phyloP scores from a whole-genome alignment of 345 rosid species.

The Aquilaria sinensis region DNA sequence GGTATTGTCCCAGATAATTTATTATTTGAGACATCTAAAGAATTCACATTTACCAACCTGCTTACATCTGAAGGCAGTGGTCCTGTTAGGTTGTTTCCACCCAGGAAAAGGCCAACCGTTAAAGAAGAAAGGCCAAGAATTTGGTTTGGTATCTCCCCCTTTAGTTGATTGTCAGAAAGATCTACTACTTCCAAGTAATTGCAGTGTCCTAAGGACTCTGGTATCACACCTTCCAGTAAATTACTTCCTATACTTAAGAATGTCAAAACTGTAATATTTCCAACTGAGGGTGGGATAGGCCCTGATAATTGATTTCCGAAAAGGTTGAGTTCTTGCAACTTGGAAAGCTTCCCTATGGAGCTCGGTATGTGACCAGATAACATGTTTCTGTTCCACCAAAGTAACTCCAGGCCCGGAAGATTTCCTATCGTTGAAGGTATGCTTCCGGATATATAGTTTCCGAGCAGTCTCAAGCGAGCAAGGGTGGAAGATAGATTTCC shows the following conservation, averaged over 20 bases:
- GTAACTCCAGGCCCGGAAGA: not conserved
- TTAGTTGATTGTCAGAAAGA: not conserved
- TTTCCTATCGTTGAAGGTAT: constrained; percentile 6
- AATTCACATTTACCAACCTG: too few relatives aligned
- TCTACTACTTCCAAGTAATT: not conserved
- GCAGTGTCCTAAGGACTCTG: not conserved
- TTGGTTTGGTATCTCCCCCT: not conserved
- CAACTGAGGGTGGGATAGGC: not conserved
- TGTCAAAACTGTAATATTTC: not conserved
- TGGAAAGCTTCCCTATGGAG: constrained; percentile 7
- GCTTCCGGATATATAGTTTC: not conserved
- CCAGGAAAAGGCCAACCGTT: not conserved
- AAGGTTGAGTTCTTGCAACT: constrained; percentile 5
- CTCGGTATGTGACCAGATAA: constrained; percentile 5
- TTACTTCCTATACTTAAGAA: constrained; percentile 5
- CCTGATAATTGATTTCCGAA: constrained; percentile 6
- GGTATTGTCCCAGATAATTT: too few relatives aligned
- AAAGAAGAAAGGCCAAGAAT: not conserved
- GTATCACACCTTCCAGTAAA: not conserved
- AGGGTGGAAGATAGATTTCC: constrained; percentile 4
- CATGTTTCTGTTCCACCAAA: not conserved
- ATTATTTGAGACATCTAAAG: too few relatives aligned
- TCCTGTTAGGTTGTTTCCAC: too few relatives aligned
- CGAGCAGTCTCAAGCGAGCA: not conserved
- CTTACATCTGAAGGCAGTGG: too few relatives aligned